phyloP scores from a whole-genome alignment of 345 rosid species.

The Mangifera indica region DNA sequence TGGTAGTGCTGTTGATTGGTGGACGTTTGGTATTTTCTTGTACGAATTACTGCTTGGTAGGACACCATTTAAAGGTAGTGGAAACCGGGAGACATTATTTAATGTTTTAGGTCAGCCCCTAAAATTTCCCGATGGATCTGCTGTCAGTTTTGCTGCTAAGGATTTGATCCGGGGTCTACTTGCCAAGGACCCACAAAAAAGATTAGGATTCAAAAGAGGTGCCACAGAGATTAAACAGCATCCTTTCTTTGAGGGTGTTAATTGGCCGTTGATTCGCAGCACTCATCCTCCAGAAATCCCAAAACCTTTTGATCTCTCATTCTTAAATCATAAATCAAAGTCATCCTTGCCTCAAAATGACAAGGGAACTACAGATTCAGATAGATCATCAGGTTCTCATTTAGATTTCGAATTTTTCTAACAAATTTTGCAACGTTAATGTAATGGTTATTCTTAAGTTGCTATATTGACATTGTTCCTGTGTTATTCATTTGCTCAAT shows the following conservation, averaged over 20 bases:
- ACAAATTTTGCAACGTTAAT: slow-evolving; percentile 26
- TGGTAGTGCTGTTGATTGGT: slow-evolving; percentile 87
- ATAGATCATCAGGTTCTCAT: slow-evolving; percentile 65
- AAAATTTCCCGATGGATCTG: slow-evolving; percentile 58
- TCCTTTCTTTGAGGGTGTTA: slow-evolving; percentile 63
- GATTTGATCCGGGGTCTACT: slow-evolving; percentile 74
- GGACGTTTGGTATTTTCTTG: slow-evolving; percentile 83
- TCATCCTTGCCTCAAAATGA: slow-evolving; percentile 43
- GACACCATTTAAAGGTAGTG: slow-evolving; percentile 72
- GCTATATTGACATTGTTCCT: slow-evolving; percentile 18
- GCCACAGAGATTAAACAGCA: slow-evolving; percentile 83
- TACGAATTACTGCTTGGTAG: slow-evolving; percentile 66
- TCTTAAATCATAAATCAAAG: slow-evolving; percentile 39
- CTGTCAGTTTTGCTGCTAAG: slow-evolving; percentile 60
- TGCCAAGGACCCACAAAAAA: slow-evolving; percentile 69
- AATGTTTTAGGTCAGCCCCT: slow-evolving; percentile 72
- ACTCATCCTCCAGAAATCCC: slow-evolving; percentile 75
- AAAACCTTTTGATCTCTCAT: slow-evolving; percentile 51
- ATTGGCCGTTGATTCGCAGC: slow-evolving; percentile 77
- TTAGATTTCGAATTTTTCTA: slow-evolving; percentile 77
- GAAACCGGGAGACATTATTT: slow-evolving; percentile 69
- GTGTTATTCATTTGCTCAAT: slow-evolving; percentile 26
- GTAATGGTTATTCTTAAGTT: slow-evolving; percentile 21
- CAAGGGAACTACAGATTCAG: slow-evolving; percentile 52
- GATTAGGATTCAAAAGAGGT: slow-evolving; percentile 72